Evolutionary conservation across 306 rosid genomes (phyloP).

Genomic region (Sindora glabra): DNA sequence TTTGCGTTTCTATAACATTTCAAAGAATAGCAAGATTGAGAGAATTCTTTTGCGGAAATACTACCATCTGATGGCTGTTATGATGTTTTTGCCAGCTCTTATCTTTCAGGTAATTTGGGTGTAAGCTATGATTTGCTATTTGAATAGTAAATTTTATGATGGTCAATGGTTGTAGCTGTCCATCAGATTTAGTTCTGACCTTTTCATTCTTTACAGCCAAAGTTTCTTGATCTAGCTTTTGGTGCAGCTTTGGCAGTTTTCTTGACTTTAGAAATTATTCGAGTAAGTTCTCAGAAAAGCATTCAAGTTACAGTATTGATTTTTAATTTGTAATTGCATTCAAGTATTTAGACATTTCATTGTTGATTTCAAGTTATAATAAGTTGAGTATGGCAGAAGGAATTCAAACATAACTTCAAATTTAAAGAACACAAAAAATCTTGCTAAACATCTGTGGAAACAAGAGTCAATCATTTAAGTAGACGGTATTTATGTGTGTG

Average conservation of each 20-base stretch:
- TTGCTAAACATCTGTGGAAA: too few species aligned
- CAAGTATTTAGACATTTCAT: too few species aligned
- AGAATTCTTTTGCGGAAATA: constrained; percentile 92
- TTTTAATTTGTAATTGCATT: too few species aligned
- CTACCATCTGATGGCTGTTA: constrained; percentile 94
- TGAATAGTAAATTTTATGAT: constrained; percentile 1
- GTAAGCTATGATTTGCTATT: constrained; percentile 1
- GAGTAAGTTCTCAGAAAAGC: constrained; percentile 50
- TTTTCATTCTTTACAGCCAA: constrained; percentile 54
- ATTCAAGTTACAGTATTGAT: too few species aligned
- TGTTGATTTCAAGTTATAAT: background rate
- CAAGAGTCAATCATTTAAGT: too few species aligned
- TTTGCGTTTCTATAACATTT: constrained; percentile 73
- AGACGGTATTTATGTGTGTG: too few species aligned
- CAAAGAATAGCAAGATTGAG: constrained; percentile 88
- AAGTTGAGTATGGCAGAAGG: background rate
- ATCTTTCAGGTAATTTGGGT: constrained; percentile 73
- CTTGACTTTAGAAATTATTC: constrained; percentile 75
- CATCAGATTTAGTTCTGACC: constrained; percentile 17
- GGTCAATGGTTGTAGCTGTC: background rate
- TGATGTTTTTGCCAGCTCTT: constrained; percentile 91
- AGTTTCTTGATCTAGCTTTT: constrained; percentile 83
- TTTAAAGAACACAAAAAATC: too few species aligned
- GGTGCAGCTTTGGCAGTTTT: constrained; percentile 90
- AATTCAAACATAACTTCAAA: background rate